Conservation (phyloP, 768 basidiomycete species). For the Cystobasidium onofrii region DNA sequence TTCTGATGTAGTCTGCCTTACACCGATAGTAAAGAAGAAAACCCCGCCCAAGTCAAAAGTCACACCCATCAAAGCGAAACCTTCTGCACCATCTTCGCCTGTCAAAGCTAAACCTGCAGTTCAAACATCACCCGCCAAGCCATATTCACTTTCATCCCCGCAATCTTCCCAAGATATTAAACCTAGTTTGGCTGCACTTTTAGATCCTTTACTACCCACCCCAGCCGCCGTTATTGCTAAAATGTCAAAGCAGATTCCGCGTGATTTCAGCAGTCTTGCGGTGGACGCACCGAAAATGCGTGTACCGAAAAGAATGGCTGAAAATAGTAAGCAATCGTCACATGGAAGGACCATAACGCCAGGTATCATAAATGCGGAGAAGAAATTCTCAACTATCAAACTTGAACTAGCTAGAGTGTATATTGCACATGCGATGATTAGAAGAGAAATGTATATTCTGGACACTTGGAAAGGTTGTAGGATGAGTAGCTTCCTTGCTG, state of each 20-base stretch:
- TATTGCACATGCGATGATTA: background rate
- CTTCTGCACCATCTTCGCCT: background rate
- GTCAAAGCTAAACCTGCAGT: background rate
- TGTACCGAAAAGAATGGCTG: background rate
- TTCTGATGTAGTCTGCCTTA: background rate
- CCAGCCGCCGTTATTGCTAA: background rate
- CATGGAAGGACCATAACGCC: background rate
- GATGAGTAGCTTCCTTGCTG: background rate
- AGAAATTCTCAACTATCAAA: background rate
- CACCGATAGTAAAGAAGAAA: background rate
- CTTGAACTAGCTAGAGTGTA: background rate
- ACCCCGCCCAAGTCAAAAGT: background rate
- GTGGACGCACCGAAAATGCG: background rate
- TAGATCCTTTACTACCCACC: background rate
- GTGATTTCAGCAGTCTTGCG: background rate
- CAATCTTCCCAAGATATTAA: background rate
- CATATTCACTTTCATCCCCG: background rate
- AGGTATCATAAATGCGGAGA: slow-evolving; percentile 10
- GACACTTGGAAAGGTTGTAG: background rate
- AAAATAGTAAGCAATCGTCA: background rate
- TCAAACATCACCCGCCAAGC: background rate
- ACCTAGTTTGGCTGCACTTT: background rate
- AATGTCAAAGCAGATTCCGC: background rate
- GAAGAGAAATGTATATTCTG: background rate
- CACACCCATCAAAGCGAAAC: background rate